Percentiles rank a stretch among this genome's conserved stretches.
Evolutionary conservation across 2,329 filamentous ascomycete species (phyloP).

Genomic region (Aspergillus phoenicis): DNA sequence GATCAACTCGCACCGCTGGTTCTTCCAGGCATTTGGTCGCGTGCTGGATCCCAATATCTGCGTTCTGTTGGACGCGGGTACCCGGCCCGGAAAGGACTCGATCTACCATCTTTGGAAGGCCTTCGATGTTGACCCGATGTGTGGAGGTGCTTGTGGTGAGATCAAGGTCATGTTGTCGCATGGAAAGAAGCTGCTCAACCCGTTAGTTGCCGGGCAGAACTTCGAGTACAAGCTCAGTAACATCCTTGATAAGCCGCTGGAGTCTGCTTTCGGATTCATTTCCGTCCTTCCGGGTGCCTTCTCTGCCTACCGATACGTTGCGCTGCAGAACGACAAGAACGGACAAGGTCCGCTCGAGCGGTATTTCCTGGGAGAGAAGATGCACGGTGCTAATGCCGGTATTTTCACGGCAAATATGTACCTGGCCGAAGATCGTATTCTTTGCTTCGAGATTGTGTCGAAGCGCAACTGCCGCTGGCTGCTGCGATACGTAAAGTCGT

Average conservation of each 20-base stretch:
- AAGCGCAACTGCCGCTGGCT: constrained; percentile 98
- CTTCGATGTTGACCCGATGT: constrained; percentile 97
- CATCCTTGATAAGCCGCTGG: constrained; percentile 94
- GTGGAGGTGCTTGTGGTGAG: constrained; percentile 94
- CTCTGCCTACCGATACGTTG: constrained; percentile 94
- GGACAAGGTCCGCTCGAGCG: constrained; percentile 90
- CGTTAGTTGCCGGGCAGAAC: constrained; percentile 92
- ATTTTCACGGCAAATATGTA: constrained; percentile 90
- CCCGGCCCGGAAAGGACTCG: constrained; percentile 87
- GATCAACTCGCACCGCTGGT: constrained; percentile 99
- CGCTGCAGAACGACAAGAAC: constrained; percentile 94
- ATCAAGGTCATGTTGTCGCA: constrained; percentile 95
- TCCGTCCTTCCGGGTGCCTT: constrained; percentile 95
- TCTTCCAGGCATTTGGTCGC: constrained; percentile 94
- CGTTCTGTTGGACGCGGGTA: constrained; percentile 93
- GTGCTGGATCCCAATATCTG: constrained; percentile 96
- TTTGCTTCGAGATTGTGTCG: constrained; percentile 78
- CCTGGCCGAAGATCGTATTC: constrained; percentile 54
- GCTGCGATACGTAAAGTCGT: constrained; percentile 96
- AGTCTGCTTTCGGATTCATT: constrained; percentile 97
- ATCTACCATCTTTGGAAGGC: constrained; percentile 99
- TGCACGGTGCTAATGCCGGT: constrained; percentile 88
- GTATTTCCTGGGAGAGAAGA: constrained; percentile 95
- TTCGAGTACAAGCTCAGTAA: constrained; percentile 99
- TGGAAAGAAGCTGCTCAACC: constrained; percentile 88